Percentiles rank a stretch among this genome's conserved stretches.
Conservation (phyloP, 2,329 filamentous ascomycete genomes). For the Aspergillus ibericus region DNA sequence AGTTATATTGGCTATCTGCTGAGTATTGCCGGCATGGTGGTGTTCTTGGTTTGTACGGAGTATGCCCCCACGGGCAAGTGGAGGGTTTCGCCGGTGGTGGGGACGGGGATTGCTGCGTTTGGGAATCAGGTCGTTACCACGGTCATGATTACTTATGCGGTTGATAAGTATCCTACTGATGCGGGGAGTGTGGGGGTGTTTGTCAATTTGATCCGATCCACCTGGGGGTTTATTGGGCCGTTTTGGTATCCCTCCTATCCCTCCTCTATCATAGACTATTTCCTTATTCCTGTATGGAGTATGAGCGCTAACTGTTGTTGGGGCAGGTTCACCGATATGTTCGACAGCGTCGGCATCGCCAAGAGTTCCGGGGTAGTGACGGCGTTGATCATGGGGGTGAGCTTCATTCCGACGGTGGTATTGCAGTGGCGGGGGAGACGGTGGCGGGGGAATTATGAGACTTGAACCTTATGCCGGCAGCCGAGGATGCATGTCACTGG, state of each 20-base stretch:
- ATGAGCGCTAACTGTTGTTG: not conserved
- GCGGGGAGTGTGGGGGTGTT: constrained; percentile 60
- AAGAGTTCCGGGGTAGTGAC: constrained; percentile 28
- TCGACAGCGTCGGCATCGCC: constrained; percentile 33
- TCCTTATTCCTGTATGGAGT: too few relatives aligned
- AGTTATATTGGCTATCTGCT: constrained; percentile 55
- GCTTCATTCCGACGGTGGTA: constrained; percentile 29
- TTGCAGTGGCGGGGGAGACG: constrained; percentile 41
- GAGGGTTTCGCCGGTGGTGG: constrained; percentile 58
- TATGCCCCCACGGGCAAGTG: constrained; percentile 47
- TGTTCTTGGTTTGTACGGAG: constrained; percentile 57
- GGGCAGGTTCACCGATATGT: constrained; percentile 33
- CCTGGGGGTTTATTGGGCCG: constrained; percentile 38
- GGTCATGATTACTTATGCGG: constrained; percentile 59
- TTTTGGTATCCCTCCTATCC: constrained; percentile 28
- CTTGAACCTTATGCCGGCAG: too few relatives aligned
- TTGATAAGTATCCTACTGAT: constrained; percentile 58
- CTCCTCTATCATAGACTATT: too few relatives aligned
- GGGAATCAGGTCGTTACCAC: constrained; percentile 65
- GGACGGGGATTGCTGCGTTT: constrained; percentile 53
- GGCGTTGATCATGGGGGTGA: constrained; percentile 30
- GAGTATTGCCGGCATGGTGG: constrained; percentile 54
- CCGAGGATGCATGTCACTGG: too few relatives aligned
- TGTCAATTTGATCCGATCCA: constrained; percentile 54
- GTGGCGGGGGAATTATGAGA: not conserved